Evolutionary conservation across 306 rosid genomes (phyloP), one percentile per base, ranked within the genome.

Genomic region (Vicia faba): DNA sequence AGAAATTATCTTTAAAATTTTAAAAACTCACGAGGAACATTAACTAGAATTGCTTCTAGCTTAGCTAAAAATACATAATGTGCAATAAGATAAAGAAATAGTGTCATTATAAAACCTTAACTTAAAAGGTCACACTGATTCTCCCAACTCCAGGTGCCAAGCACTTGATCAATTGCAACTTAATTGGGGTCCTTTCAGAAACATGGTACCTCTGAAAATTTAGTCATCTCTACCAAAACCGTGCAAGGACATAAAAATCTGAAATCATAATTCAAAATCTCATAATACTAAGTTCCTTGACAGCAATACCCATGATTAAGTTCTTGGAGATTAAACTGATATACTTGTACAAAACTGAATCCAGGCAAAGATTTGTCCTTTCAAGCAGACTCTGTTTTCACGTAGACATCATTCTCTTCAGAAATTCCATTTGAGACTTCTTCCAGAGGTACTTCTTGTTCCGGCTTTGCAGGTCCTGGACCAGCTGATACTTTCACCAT

Each of bases 401-500:
- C 12, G 36, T 35, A 43, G 14, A 72, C 77, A 46, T 67, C 83
- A 19, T 35, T 67, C 36, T 60, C 74, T 72, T 60, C 38, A 61
- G 81, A 45, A 6, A 23, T 63, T 60, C 84, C 88, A 77, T 46
- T 73, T 26, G 61, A 63, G 59, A 71, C 89, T 8, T 69, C 90
- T 70, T 76, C 88, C 57, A 63, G 70, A 0, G 73, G 35, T 70
- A 68, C 85, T 55, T 45, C 84, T 64, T 80, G 77, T 35, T 87
- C 87, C 3, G 82, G 66, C 84, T 83, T 86, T 20, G 85, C 80
- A 62, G 96, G 96, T 65, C 98, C 98, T 2, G 98, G 98, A 66
- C 96, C 96, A 44, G 98, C 95, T 7, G 98, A 92, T 73, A 92
- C 96, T 84, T 92, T 92, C 51, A 92, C 98, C 98, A 92, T 92